Base-by-base conservation (phyloP, 371 early-diverging fungal genomes). In the Entomophthora muscae region DNA sequence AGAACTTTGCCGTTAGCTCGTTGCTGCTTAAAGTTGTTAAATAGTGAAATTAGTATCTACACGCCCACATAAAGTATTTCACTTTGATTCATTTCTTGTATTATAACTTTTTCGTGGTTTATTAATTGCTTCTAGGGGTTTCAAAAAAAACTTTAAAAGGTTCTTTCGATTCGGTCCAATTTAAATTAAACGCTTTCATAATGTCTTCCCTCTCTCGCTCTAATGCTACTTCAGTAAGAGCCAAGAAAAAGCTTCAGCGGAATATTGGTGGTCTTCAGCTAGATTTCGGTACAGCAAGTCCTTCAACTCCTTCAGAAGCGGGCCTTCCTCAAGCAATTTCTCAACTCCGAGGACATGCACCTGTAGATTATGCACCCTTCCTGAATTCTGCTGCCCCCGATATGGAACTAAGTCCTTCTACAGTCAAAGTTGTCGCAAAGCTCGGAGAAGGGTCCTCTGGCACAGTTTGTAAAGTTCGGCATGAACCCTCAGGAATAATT, bases 391-490 rank as follows among this genome's bases (percentile, higher is more conserved):
- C 10, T 23, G 29, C 62, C 30, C 23, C 42, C 28, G 51, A 42
- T 13, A 71, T 73, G 71, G 76, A 78, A 60, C 65, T 81, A 17
- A 75, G 68, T 54, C 68, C 73, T n/a, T 78, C 76, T 57, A 84
- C 89, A 65, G 69, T 90, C 1, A 73, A 79, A 58, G 72, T 76
- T 0, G 60, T 85, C 53, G 68, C 74, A 10, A 83, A 85, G 61
- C 78, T 98, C 53, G 98, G 97, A 32, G 87, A 91, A 57, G 98
- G 98, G 23, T 85, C 90, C 54, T 95, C 92, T 33, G 98, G 97
- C 23, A 90, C 93, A 3, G 97, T 98, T 30, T 77, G 84, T 62
- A 86, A 88, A 73, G 88, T 93, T 28, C 67, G 75, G 63, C 89
- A 96, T 71, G 73, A 72, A 61, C 90, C 91, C 22, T 82, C 83